Percentiles rank a stretch among this genome's conserved stretches.
phyloP scores from a whole-genome alignment of 495 filamentous ascomycete species.

The Aspergillus campestris region DNA sequence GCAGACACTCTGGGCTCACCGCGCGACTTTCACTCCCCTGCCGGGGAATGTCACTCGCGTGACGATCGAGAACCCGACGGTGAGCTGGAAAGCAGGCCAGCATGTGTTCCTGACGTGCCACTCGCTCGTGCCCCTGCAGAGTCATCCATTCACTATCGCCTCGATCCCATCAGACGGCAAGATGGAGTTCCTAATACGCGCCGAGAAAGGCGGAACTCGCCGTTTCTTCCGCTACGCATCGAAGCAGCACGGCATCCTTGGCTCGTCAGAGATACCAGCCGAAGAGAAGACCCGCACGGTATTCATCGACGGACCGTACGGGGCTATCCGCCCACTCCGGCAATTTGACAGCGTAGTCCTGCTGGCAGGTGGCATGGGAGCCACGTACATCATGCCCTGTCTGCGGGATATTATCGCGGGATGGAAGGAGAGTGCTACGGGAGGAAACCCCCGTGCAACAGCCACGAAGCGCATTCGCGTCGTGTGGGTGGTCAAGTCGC shows the following conservation, averaged over 20 bases:
- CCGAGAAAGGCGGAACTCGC: conserved; percentile 62
- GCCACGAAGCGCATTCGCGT: conserved; percentile 62
- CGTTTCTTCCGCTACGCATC: conserved; percentile 55
- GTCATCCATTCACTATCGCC: conserved; percentile 77
- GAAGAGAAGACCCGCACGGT: conserved; percentile 24
- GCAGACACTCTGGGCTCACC: conserved; percentile 23
- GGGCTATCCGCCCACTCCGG: conserved; percentile 34
- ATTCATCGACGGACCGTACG: conserved; percentile 47
- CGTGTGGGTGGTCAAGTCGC: conserved; percentile 63
- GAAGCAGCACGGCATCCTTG: conserved; percentile 28
- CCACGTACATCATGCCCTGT: conserved; percentile 47
- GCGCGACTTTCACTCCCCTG: conserved; percentile 55
- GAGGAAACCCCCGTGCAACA: conserved; percentile 7
- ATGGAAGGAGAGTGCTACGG: conserved; percentile 17
- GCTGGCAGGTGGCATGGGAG: conserved; percentile 54
- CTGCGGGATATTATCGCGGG: conserved; percentile 40
- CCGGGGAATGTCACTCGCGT: conserved; percentile 57
- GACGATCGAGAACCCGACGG: conserved; percentile 57
- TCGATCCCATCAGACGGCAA: conserved; percentile 47
- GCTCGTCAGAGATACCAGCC: not conserved
- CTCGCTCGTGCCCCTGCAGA: conserved; percentile 57
- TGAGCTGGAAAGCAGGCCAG: conserved; percentile 69
- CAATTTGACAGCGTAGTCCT: conserved; percentile 53
- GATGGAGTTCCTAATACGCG: conserved; percentile 65
- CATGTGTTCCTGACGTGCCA: conserved; percentile 72